A percentile compares a stretch with the other conserved stretches of the same genome.
Evolutionary conservation across 139 green algal species (phyloP).

Genomic region (Chlamydomonas schloesseri): DNA sequence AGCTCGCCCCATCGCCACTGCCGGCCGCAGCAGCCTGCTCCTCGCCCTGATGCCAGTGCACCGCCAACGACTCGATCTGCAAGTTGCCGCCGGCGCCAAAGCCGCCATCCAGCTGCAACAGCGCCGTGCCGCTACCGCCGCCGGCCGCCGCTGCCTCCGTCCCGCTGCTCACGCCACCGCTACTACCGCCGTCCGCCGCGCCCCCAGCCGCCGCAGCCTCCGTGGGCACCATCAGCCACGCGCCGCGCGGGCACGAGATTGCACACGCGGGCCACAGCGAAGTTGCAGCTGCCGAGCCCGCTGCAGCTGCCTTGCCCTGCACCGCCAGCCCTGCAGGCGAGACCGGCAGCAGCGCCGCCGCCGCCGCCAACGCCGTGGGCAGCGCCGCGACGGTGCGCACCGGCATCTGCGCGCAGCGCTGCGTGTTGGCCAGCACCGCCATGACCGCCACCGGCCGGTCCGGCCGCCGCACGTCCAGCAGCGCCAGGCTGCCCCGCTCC

Average conservation of each 20-base stretch:
- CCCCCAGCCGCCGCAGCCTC: not conserved
- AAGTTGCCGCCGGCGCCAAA: not conserved
- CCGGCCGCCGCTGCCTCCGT: not conserved
- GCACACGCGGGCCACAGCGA: not conserved
- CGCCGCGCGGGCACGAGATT: not conserved
- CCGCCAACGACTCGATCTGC: conserved; percentile 10
- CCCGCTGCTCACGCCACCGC: no score
- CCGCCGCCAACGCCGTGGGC: no score
- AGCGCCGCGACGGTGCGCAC: conserved; percentile 15
- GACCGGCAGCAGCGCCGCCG: no score
- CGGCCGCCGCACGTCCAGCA: conserved; percentile 12
- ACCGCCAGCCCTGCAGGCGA: no score
- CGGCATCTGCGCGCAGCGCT: conserved; percentile 1
- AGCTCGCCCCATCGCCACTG: not conserved
- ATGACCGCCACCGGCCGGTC: not conserved
- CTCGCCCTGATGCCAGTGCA: not conserved
- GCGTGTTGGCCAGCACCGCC: not conserved
- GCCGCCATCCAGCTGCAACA: conserved; percentile 6
- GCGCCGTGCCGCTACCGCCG: not conserved
- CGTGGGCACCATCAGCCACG: conserved; percentile 7
- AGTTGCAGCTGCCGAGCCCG: not conserved
- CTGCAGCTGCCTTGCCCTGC: no score
- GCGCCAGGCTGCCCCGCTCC: conserved; percentile 4
- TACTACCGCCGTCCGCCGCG: not conserved
- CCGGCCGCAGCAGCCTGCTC: no score